Evolutionary conservation across 2,329 filamentous ascomycete species (phyloP).

Genomic region (Exophiala lecanii-corni): DNA sequence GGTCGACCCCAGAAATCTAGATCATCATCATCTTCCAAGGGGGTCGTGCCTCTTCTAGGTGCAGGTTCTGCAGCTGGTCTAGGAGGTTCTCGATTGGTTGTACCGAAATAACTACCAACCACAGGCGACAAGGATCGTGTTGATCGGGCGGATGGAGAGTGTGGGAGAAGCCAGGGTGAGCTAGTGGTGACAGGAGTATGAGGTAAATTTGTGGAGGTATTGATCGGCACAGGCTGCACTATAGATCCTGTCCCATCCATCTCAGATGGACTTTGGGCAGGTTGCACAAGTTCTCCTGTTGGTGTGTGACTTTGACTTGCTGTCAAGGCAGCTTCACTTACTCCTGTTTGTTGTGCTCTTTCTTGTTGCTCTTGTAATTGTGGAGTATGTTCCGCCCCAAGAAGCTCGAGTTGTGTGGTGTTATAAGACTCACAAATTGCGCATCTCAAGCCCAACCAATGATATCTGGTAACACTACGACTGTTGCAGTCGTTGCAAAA

Average conservation of each 20-base stretch:
- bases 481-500: constrained; percentile 93
- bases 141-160: constrained; percentile 29
- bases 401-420: constrained; percentile 39
- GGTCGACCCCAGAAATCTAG: constrained; percentile 54
- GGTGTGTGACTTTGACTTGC: constrained; percentile 26
- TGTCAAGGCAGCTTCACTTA: constrained; percentile 25
- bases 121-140: constrained; percentile 38
- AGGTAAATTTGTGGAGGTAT: constrained; percentile 21
- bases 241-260: constrained; percentile 2
- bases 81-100: constrained; percentile 32
- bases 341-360: constrained; percentile 27
- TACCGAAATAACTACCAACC: constrained; percentile 43
- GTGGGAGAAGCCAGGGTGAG: constrained; percentile 32
- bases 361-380: constrained; percentile 23
- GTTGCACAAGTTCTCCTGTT: constrained; percentile 16
- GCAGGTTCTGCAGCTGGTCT: constrained; percentile 9
- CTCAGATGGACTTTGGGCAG: constrained; percentile 5
- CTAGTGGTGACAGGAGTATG: constrained; percentile 21
- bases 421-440: constrained; percentile 50
- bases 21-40: constrained; percentile 50
- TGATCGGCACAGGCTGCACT: constrained; percentile 15
- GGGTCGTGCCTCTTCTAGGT: constrained; percentile 5
- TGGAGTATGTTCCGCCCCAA: constrained; percentile 31
- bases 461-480: constrained; percentile 79
- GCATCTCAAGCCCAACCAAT: constrained; percentile 93